Conservation (phyloP, 768 basidiomycete genomes). For the Mycena amicta region DNA sequence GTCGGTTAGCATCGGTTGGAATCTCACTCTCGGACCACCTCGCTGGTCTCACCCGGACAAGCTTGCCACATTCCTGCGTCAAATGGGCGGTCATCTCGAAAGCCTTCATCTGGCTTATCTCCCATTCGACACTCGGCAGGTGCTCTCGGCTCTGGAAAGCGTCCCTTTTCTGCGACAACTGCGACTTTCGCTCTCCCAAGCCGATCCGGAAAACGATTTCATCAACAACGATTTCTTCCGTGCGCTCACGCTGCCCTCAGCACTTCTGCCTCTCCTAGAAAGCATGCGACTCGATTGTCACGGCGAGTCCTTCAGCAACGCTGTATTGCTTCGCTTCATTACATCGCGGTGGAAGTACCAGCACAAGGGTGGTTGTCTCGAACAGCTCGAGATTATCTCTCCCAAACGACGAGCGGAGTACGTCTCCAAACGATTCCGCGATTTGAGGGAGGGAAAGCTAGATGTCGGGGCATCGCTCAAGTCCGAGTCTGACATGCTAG, state of each 20-base stretch:
- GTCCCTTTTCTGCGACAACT: constrained; percentile 34
- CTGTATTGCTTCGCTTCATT: constrained; percentile 32
- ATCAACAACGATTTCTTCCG: constrained; percentile 39
- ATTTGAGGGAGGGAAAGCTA: constrained; percentile 31
- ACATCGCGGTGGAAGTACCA: constrained; percentile 33
- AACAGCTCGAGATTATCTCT: constrained; percentile 32
- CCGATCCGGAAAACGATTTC: constrained; percentile 35
- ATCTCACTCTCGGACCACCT: neutral
- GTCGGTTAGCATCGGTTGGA: constrained; percentile 39
- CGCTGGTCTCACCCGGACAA: constrained; percentile 8
- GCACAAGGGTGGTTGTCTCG: constrained; percentile 20
- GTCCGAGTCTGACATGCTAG: constrained; percentile 14
- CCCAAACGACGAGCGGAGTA: constrained; percentile 29
- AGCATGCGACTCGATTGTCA: constrained; percentile 35
- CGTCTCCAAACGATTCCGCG: constrained; percentile 21
- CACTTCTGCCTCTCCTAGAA: constrained; percentile 29
- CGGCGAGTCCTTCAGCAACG: constrained; percentile 33
- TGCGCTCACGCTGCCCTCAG: constrained; percentile 17
- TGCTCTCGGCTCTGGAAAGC: constrained; percentile 34
- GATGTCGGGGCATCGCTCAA: constrained; percentile 27
- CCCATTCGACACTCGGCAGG: constrained; percentile 37
- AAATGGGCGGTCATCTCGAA: constrained; percentile 30
- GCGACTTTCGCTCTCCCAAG: constrained; percentile 38
- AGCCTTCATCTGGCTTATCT: constrained; percentile 40
- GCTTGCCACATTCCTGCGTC: constrained; percentile 14